Evolutionary conservation across 2,329 filamentous ascomycete genomes (phyloP).

Genomic region (Fusarium sp.): DNA sequence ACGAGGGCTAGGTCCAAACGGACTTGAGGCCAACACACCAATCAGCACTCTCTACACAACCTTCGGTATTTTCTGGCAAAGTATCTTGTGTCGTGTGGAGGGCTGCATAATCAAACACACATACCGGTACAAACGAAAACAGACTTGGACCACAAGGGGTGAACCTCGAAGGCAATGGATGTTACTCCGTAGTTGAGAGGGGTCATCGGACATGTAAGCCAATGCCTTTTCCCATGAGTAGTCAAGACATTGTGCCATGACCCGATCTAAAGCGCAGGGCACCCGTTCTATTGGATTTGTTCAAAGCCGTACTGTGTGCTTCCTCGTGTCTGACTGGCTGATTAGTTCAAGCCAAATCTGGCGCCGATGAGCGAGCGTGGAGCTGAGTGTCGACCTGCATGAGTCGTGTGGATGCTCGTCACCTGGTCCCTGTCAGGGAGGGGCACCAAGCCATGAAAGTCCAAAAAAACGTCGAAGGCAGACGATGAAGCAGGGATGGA

Average conservation of each 20-base stretch:
- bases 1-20: constrained; percentile 1
- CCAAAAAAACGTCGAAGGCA: constrained; percentile 15
- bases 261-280: constrained; percentile 38
- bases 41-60: constrained; percentile 11
- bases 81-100: constrained; percentile 23
- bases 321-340: constrained; percentile 32
- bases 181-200: constrained; percentile 19
- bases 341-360: constrained; percentile 25
- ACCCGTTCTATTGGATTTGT: constrained; percentile 38
- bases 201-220: constrained; percentile 27
- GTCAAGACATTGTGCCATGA: constrained; percentile 19
- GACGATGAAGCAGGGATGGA: constrained; percentile 27
- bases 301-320: constrained; percentile 30
- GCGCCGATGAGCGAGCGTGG: constrained; percentile 27
- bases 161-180: constrained; percentile 14
- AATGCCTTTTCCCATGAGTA: constrained; percentile 16
- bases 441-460: constrained; percentile 15
- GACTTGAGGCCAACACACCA: constrained; percentile 16
- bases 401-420: constrained; percentile 35
- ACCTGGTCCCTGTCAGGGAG: constrained; percentile 28
- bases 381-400: constrained; percentile 36
- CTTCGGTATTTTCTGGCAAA: constrained; percentile 17
- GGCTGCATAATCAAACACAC: constrained; percentile 24
- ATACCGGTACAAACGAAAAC: constrained; percentile 16
- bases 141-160: constrained; percentile 16